Evolutionary conservation across 2,329 filamentous ascomycete genomes (phyloP), one percentile per base, ranked within the genome.

Genomic region (Colletotrichum falcatum): DNA sequence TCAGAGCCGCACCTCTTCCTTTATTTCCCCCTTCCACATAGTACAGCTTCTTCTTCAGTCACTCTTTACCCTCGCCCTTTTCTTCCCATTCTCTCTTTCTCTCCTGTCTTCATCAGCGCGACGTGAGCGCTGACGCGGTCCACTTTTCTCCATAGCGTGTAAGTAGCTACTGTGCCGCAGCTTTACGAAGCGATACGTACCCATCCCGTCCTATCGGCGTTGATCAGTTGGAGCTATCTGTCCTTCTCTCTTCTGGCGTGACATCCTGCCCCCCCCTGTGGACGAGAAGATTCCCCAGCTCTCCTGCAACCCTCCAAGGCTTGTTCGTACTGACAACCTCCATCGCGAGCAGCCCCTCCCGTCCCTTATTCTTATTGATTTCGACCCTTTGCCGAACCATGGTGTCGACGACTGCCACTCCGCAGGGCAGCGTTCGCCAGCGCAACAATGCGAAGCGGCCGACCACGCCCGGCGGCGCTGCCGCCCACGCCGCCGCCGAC

Each of bases 391-490:
- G n/a, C 30, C 59, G n/a, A 48, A 61, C n/a, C 79, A 87, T 87
- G 85, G 83, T 63, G 66, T 70, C 67, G 65, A 73, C 72, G 70
- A 73, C 82, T 75, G 79, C 82, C 75, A 82, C 82, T 77, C 84
- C 87, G 75, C 87, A 88, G 81, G 86, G 85, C 80, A 85, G 83
- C 79, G 79, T 90, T 83, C 88, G 88, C 80, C 88, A 90, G 79
- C 84, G 88, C 75, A 89, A 87, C 76, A 71, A 33, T 67, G 65
- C 65, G 59, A 88, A 88, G 77, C 88, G 87, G 78, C 82, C 81
- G 75, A 83, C 75, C 66, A 80, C 74, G 58, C 76, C 78, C 72
- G 76, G 66, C 76, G 79, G 79, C 75, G 79, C 73, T 71, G 74
- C 81, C 44, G 85, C n/a, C n/a, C n/a, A n/a, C n/a, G 79, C 79